A percentile compares a stretch with the other conserved stretches of the same genome.
These are phyloP conservation scores for Maudiozyma turicensis DNA, from an alignment of 805 yeast genomes.

Conservation along the genomic window DNA sequence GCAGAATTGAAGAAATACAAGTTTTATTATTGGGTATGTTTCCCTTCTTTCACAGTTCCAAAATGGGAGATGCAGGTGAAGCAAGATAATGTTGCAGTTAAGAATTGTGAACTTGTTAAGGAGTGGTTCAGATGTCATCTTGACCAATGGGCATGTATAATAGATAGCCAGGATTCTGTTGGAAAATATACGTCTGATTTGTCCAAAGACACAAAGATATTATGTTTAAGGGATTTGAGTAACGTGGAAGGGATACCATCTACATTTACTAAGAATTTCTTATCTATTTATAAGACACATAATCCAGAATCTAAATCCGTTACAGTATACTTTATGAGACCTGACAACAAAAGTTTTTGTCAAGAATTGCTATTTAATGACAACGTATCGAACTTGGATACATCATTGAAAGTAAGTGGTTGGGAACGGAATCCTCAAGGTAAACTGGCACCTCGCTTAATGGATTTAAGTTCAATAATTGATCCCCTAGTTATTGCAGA, in stretches of 20 bases:
- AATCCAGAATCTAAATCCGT: constrained; percentile 29
- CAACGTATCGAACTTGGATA: no score
- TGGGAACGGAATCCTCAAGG: constrained; percentile 83
- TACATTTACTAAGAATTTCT: constrained; percentile 48
- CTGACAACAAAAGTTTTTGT: constrained; percentile 9
- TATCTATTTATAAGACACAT: constrained; percentile 34
- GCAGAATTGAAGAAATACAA: constrained; percentile 85
- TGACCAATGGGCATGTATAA: constrained; percentile 24
- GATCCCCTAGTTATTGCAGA: constrained; percentile 76
- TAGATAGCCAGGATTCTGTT: constrained; percentile 13
- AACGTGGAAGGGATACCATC: constrained; percentile 34
- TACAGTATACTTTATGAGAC: constrained; percentile 34
- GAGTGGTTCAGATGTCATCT: constrained; percentile 13
- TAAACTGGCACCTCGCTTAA: constrained; percentile 69
- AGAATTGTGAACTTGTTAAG: constrained; percentile 1
- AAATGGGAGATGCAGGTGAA: constrained; percentile 4
- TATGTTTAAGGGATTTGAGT: constrained; percentile 35
- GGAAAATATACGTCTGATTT: constrained; percentile 8
- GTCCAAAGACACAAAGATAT: constrained; percentile 8
- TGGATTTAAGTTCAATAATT: constrained; percentile 71
- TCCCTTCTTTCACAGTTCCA: constrained; percentile 45
- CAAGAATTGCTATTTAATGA: background rate
- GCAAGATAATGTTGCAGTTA: background rate
- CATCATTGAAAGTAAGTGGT: constrained; percentile 45
- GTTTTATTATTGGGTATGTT: constrained; percentile 84